Base-by-base conservation (phyloP, 192 early-diverging fungal species). In the Coemansia sp. region DNA sequence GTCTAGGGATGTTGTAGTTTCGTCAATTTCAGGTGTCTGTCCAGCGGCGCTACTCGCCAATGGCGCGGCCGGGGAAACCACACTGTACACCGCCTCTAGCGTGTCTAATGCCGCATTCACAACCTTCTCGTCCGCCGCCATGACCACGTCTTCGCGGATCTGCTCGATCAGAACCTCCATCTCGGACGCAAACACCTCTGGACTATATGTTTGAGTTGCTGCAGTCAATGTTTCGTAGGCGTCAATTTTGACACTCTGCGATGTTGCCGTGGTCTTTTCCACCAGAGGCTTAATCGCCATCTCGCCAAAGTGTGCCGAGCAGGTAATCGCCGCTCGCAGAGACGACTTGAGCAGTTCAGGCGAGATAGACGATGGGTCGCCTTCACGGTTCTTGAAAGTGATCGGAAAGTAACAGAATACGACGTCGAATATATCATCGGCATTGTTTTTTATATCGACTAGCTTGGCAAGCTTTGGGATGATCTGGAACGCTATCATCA, bases 401-500 rank as follows among this genome's bases (percentile, higher is more conserved):
- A 99, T 98, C 5, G 98, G 98, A 65, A 99, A 99, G 82, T 99
- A 99, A 82, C 96, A 98, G 61, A 97, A 99, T 41, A 95, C 87
- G 23, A 97, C 89, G 67, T 98, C 94, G 73, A 98, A 98, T 45
- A 99, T 68, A 67, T 95, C 94, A 84, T 96, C 94, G 0, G 90
- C 85, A 66, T 93, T 84, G 14, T 85, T 71, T 17, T 87, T 82
- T 47, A 93, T 90, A 65, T 98, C 92, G 53, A 97, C 90, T 56
- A 90, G 72, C 5, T 66, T 58, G 6, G 89, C 86, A 50, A 99
- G 90, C 25, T 58, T 74, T 47, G 85, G 85, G 39, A 94, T 81
- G 2, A 91, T 80, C 35, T 87, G 77, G 77, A 99, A 99, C 2
- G 89, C 91, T 26, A 93, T 73, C 67, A 97, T 83, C 35, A 99